Percentiles rank a stretch among this genome's conserved stretches.
phyloP scores from a whole-genome alignment of 1,284 basidiomycete species.

The Trichosporon sp. region DNA sequence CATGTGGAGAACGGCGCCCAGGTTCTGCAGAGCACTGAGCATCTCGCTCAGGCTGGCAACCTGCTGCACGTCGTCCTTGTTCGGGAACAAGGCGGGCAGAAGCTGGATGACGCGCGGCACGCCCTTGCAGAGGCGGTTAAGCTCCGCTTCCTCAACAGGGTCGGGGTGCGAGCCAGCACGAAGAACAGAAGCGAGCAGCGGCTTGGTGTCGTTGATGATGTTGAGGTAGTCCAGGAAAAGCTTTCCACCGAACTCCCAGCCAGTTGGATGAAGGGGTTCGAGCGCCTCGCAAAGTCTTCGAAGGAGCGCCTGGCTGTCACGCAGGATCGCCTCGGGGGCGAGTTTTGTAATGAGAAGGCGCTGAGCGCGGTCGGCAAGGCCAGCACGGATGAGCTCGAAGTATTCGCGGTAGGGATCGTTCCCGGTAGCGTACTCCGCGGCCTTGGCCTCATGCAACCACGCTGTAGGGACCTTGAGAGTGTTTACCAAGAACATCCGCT shows the following conservation, averaged over 20 bases:
- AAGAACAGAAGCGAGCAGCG: constrained; percentile 31
- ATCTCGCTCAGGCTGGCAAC: constrained; percentile 40
- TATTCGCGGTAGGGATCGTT: constrained; percentile 72
- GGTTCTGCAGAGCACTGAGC: constrained; percentile 35
- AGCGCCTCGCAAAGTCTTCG: constrained; percentile 68
- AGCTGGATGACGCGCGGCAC: constrained; percentile 65
- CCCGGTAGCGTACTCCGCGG: constrained; percentile 27
- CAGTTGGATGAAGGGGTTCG: constrained; percentile 59
- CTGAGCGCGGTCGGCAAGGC: constrained; percentile 69
- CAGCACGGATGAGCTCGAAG: constrained; percentile 67
- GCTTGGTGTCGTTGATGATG: constrained; percentile 27
- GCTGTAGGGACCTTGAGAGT: constrained; percentile 71
- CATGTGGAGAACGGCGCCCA: constrained; percentile 28
- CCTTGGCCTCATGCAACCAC: constrained; percentile 73
- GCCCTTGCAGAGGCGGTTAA: constrained; percentile 59
- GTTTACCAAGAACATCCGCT: constrained; percentile 68
- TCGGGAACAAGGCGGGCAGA: constrained; percentile 61
- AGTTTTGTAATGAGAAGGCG: constrained; percentile 72
- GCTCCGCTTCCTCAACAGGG: constrained; percentile 50
- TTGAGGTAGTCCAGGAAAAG: constrained; percentile 44
- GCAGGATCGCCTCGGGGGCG: constrained; percentile 83
- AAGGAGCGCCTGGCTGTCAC: constrained; percentile 71
- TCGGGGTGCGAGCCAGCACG: constrained; percentile 24
- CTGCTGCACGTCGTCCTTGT: constrained; percentile 34
- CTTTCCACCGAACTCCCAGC: constrained; percentile 71